These are phyloP conservation scores for Isoetes taiwanensis DNA, from an alignment of 75 land plant species.

Conservation along the genomic window DNA sequence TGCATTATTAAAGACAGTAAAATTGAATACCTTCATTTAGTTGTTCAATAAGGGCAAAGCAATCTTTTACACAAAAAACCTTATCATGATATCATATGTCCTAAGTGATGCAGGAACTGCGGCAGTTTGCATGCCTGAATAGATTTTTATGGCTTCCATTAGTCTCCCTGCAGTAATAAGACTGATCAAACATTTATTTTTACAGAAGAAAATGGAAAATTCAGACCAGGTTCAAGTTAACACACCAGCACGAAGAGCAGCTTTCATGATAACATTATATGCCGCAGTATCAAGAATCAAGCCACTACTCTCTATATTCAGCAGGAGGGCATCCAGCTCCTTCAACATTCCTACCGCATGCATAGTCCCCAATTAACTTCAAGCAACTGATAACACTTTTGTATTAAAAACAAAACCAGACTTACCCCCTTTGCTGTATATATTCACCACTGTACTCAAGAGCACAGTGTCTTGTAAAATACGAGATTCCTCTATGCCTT, in stretches of 20 bases:
- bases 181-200: background rate
- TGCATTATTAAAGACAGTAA: conserved; percentile 12
- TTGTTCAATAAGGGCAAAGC: no score
- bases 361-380: no score
- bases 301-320: no score
- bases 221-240: background rate
- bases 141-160: conserved; percentile 31
- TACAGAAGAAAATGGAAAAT: background rate
- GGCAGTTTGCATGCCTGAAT: no score
- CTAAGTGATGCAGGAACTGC: no score
- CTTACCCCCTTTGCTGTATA: conserved; percentile 47
- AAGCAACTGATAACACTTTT: no score
- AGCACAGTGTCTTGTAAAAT: conserved; percentile 35
- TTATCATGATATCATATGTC: no score
- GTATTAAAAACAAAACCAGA: no score
- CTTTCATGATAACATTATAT: conserved; percentile 76
- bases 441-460: conserved; percentile 53
- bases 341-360: no score
- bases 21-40: background rate
- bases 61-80: no score
- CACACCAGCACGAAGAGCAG: conserved; percentile 63
- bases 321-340: no score
- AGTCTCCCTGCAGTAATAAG: conserved; percentile 32
- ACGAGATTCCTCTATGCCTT: conserved; percentile 29
- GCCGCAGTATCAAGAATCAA: conserved; percentile 66